Percentiles rank a stretch among this genome's conserved stretches.
phyloP scores from a whole-genome alignment of 2,329 filamentous ascomycete genomes.

The Trichoderma sp. region DNA sequence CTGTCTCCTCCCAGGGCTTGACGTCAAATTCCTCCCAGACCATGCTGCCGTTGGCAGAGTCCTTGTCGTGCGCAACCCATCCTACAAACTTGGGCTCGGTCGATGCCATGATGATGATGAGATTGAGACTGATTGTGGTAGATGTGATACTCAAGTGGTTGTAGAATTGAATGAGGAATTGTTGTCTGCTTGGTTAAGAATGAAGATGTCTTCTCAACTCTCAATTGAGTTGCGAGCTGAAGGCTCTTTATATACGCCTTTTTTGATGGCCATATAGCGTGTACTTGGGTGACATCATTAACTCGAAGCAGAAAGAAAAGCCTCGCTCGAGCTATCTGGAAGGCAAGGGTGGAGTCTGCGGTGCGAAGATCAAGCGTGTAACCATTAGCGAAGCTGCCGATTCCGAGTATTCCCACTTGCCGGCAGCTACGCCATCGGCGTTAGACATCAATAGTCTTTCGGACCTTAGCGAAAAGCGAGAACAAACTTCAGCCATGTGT shows the following conservation, averaged over 20 bases:
- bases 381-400: neutral
- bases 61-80: conserved; percentile 13
- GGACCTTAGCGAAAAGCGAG: neutral
- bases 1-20: conserved; percentile 24
- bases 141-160: neutral
- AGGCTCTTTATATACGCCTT: neutral
- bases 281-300: neutral
- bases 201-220: neutral
- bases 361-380: neutral
- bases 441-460: conserved; percentile 13
- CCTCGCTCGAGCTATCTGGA: neutral
- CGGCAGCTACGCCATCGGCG: neutral
- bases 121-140: neutral
- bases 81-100: conserved; percentile 17
- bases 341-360: neutral
- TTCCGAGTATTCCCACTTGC: neutral
- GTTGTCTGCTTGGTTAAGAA: neutral
- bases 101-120: conserved; percentile 3
- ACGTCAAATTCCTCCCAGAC: conserved; percentile 16
- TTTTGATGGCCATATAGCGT: neutral
- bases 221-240: neutral
- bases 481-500: neutral
- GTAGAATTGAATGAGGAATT: neutral
- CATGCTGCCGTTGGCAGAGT: conserved; percentile 12
- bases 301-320: neutral